Base-by-base conservation (phyloP, 208 protist genomes). In the Acanthamoeba divionensis region DNA sequence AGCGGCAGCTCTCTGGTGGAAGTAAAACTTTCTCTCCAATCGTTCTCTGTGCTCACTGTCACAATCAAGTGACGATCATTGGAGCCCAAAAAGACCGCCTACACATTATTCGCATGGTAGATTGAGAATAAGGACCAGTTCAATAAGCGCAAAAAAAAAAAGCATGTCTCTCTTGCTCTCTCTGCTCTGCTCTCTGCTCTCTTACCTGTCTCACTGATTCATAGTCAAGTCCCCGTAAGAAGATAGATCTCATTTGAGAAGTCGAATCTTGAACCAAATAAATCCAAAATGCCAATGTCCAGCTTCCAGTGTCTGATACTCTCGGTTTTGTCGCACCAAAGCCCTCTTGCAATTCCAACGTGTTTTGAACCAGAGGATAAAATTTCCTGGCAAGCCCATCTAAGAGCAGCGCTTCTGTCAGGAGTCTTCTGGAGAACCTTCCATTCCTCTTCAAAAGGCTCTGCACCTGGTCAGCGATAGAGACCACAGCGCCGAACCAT, bases 1-100 rank as follows among this genome's bases (percentile, higher is more conserved):
- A 80, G 41, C 12, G 71, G 33, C 71, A 80, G 10, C 71, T 80
- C 71, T 55, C n/a, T 38, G n/a, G 50, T 80, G n/a, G 71, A 57
- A 29, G 71, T 31, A n/a, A 48, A 80, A 48, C 71, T 80, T 60
- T 80, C 71, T 5, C 45, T 21, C 44, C 45, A 57, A 48, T 80
- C 44, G 26, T 80, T 48, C 33, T 80, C 71, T 10, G 71, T 80
- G 26, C 44, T 57, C 10, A 80, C 21, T 6, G 71, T 80, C 44
- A 80, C 33, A 3, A 80, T 31, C 44, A 80, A n/a, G 12, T 48
- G 71, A 7, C 63, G 21, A 24, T 71, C 63, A 6, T 71, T 36
- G 21, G 63, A 71, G 63, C 63, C 63, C 63, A 71, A 2, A 10
- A 71, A 31, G 36, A 71, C 63, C 2, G 63, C 63, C 63, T 71